phyloP scores from a whole-genome alignment of 225 moss, liverwort and hornwort genomes.

The Pseudoscleropodium purum region DNA sequence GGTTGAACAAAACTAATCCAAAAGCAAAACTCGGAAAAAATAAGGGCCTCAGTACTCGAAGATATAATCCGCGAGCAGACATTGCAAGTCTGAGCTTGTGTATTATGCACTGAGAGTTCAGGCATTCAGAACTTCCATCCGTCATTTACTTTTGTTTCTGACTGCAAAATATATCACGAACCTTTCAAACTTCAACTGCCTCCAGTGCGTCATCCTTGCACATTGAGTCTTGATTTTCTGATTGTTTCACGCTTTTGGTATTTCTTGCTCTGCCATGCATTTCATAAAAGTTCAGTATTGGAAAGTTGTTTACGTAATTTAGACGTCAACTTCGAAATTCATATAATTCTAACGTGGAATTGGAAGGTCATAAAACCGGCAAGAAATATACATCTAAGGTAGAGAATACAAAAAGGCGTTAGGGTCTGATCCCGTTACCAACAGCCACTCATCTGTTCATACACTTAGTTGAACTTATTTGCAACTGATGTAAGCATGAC shows the following conservation, averaged over 20 bases:
- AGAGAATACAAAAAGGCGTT: background rate
- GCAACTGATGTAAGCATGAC: background rate
- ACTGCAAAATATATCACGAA: background rate
- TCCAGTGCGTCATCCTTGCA: constrained; percentile 27
- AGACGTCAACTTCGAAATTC: background rate
- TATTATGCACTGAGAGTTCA: background rate
- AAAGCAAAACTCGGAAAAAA: background rate
- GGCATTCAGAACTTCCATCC: background rate
- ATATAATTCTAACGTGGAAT: background rate
- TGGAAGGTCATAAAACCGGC: background rate
- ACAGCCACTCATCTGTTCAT: background rate
- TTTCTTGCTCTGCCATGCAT: constrained; percentile 52
- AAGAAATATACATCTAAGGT: background rate
- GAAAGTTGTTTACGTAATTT: background rate
- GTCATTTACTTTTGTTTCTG: background rate
- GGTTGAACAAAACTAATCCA: background rate
- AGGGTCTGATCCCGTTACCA: background rate
- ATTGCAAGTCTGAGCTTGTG: background rate
- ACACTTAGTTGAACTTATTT: background rate
- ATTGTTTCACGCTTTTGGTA: constrained; percentile 66
- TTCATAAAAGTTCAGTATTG: background rate
- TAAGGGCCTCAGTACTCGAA: background rate
- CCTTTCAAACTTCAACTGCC: background rate
- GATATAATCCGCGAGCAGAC: background rate
- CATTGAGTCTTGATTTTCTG: constrained; percentile 34